phyloP scores from a whole-genome alignment of 441 rosid genomes.

The Bruguiera hainesii region DNA sequence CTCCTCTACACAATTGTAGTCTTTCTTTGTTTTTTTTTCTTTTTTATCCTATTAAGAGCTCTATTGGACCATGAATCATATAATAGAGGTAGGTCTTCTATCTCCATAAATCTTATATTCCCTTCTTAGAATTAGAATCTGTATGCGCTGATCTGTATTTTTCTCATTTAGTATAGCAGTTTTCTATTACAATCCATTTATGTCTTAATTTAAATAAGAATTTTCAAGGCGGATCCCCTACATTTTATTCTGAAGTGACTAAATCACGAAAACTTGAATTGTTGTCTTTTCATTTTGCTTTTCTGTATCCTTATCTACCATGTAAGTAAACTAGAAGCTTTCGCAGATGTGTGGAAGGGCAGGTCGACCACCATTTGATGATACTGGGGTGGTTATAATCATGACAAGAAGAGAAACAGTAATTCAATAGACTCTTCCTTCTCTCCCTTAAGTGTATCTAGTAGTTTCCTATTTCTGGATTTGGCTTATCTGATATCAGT shows the following conservation, averaged over 20 bases:
- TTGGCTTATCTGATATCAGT: constrained; percentile 1
- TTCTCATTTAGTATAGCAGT: too few species aligned
- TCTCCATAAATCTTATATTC: too few species aligned
- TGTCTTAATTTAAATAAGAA: too few species aligned
- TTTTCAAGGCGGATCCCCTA: too few species aligned
- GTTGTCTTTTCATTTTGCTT: not conserved
- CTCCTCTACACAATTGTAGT: constrained; percentile 2
- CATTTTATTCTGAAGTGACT: too few species aligned
- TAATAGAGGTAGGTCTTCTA: too few species aligned
- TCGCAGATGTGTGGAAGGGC: constrained; percentile 98
- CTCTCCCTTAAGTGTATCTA: constrained; percentile 7
- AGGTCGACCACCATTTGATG: constrained; percentile 98
- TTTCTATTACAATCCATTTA: too few species aligned
- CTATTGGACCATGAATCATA: too few species aligned
- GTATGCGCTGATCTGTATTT: too few species aligned
- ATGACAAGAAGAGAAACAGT: constrained; percentile 99
- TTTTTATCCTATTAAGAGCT: too few species aligned
- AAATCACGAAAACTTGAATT: too few species aligned
- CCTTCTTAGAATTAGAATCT: too few species aligned
- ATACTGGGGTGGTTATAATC: constrained; percentile 85
- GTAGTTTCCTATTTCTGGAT: constrained; percentile 18
- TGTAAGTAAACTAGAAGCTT: not conserved
- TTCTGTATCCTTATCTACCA: not conserved
- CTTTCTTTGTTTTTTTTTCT: not conserved
- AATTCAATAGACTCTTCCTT: constrained; percentile 24